Conservation (phyloP, 805 yeast species). For the Kodamaea nitidulidarum region DNA sequence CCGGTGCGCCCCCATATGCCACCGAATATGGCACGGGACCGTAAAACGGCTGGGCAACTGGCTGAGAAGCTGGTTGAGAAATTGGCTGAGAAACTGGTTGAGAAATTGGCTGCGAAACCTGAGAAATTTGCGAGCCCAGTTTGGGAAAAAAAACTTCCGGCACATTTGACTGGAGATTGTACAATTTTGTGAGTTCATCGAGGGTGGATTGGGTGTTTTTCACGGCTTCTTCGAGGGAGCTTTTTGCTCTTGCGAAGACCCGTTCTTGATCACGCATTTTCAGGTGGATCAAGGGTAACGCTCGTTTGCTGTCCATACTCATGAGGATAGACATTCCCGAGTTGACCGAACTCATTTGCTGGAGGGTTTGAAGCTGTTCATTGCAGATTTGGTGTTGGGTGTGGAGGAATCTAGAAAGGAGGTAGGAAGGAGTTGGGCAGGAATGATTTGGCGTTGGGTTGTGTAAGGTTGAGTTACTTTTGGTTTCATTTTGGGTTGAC, state of each 20-base stretch:
- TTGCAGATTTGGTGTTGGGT: neutral
- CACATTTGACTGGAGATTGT: too few species aligned
- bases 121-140: too few species aligned
- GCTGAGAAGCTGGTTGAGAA: too few species aligned
- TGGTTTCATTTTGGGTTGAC: neutral
- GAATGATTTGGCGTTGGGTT: too few species aligned
- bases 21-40: neutral
- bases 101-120: neutral
- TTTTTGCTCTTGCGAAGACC: neutral
- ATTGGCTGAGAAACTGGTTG: too few species aligned
- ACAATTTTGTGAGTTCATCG: neutral
- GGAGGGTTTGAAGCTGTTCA: neutral
- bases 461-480: too few species aligned
- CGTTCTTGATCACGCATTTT: slow-evolving; percentile 2
- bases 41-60: neutral
- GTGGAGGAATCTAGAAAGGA: neutral
- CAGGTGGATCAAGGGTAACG: slow-evolving; percentile 1
- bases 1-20: neutral
- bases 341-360: neutral
- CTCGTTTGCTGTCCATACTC: slow-evolving; percentile 1
- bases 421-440: too few species aligned
- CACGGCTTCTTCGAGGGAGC: neutral
- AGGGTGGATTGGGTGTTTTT: neutral
- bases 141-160: neutral
- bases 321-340: slow-evolving; percentile 1